Conservation (phyloP, 2,329 filamentous ascomycete genomes). For the Penicillium aurantiogriseum region DNA sequence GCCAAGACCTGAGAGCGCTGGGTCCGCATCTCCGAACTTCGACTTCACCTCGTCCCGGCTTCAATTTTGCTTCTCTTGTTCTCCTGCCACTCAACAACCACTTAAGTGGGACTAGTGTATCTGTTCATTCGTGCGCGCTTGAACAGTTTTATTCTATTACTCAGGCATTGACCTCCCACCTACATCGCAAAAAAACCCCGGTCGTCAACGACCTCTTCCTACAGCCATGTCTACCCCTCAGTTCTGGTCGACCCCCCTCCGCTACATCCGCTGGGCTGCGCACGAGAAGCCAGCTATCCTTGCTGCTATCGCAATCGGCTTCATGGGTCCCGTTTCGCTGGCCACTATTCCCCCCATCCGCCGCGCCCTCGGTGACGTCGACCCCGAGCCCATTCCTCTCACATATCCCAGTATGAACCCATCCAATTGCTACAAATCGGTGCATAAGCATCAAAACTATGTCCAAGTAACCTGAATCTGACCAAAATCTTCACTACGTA, state of each 20-base stretch:
- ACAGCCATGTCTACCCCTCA: slow-evolving; percentile 57
- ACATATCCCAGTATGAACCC: slow-evolving; percentile 82
- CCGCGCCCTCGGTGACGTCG: slow-evolving; percentile 68
- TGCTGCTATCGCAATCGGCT: slow-evolving; percentile 76
- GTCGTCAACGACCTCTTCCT: slow-evolving; percentile 18
- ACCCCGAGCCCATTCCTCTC: slow-evolving; percentile 70
- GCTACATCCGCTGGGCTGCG: slow-evolving; percentile 83
- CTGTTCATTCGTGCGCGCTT: slow-evolving; percentile 3
- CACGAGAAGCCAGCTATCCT: slow-evolving; percentile 89
- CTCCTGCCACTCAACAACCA: slow-evolving; percentile 5
- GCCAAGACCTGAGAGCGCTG: slow-evolving; percentile 38
- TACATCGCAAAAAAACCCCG: slow-evolving; percentile 22
- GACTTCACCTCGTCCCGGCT: slow-evolving; percentile 32
- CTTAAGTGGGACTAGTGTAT: slow-evolving; percentile 6
- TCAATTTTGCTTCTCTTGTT: slow-evolving; percentile 23
- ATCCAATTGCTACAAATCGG: background rate
- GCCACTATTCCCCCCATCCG: slow-evolving; percentile 72
- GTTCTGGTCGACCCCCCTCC: slow-evolving; percentile 82
- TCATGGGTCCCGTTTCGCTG: slow-evolving; percentile 68
- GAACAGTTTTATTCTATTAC: background rate
- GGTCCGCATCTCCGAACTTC: slow-evolving; percentile 30
- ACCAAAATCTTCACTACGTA: slow-evolving; percentile 9
- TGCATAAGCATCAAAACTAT: background rate
- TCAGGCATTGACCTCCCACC: slow-evolving; percentile 4
- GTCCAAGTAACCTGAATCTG: slow-evolving; percentile 1